phyloP scores from a whole-genome alignment of 2,329 filamentous ascomycete species.

The Fusarium pseudocircinatum region DNA sequence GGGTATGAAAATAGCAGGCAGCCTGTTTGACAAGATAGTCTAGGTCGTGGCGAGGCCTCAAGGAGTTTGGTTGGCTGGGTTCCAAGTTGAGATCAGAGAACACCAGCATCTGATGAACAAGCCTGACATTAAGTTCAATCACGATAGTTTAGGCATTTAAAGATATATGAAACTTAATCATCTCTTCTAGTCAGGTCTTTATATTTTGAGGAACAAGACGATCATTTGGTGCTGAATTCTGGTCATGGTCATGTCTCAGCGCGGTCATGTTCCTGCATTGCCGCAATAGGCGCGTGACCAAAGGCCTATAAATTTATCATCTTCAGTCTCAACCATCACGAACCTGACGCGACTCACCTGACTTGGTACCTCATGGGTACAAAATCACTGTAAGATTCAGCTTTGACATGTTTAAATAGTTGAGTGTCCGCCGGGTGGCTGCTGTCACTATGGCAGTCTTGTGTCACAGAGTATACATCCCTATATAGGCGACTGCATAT shows the following conservation, averaged over 20 bases:
- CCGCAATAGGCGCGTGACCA: constrained; percentile 29
- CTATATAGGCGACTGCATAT: constrained; percentile 22
- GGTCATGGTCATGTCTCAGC: constrained; percentile 32
- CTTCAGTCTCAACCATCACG: constrained; percentile 28
- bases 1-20: neutral
- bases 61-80: constrained; percentile 14
- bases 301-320: constrained; percentile 20
- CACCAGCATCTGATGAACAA: constrained; percentile 28
- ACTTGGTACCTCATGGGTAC: constrained; percentile 16
- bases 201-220: neutral
- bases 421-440: neutral
- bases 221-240: constrained; percentile 26
- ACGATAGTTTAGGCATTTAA: constrained; percentile 11
- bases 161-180: constrained; percentile 17
- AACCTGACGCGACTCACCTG: constrained; percentile 38
- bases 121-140: constrained; percentile 36
- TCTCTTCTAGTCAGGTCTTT: constrained; percentile 20
- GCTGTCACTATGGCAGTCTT: constrained; percentile 10
- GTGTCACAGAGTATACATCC: constrained; percentile 18
- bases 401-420: constrained; percentile 22
- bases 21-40: constrained; percentile 7
- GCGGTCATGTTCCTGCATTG: constrained; percentile 38
- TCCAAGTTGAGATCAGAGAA: constrained; percentile 22
- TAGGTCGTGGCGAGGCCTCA: constrained; percentile 4
- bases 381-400: neutral